Conservation (phyloP, 768 basidiomycete species). For the Psilocybe subaeruginosa region DNA sequence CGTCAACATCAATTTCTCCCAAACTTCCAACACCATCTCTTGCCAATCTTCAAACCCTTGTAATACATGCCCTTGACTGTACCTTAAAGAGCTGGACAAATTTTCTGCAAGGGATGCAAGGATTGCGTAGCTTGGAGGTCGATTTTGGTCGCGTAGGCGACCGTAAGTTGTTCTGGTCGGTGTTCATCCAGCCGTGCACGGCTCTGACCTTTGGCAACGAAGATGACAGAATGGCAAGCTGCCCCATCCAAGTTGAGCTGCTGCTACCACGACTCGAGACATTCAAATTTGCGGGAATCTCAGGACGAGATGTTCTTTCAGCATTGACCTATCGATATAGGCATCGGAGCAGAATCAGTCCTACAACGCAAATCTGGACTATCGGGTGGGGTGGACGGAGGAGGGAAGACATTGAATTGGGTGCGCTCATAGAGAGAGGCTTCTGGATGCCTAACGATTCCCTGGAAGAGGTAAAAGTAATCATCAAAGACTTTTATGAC, state of each 20-base stretch:
- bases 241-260: not conserved
- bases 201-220: not conserved
- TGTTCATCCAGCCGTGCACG: slow-evolving; percentile 28
- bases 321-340: slow-evolving; percentile 19
- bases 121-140: slow-evolving; percentile 43
- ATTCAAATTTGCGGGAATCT: slow-evolving; percentile 31
- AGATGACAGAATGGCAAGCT: not conserved
- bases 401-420: slow-evolving; percentile 37
- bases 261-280: slow-evolving; percentile 29
- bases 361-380: slow-evolving; percentile 27
- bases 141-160: slow-evolving; percentile 39
- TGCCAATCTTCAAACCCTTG: slow-evolving; percentile 34
- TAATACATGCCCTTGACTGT: slow-evolving; percentile 46
- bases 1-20: not conserved
- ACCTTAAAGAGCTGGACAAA: slow-evolving; percentile 33
- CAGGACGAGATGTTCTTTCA: slow-evolving; percentile 24
- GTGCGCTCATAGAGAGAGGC: slow-evolving; percentile 40
- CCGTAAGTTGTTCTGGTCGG: slow-evolving; percentile 29
- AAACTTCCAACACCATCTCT: not conserved
- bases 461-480: slow-evolving; percentile 22
- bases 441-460: slow-evolving; percentile 23
- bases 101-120: slow-evolving; percentile 35
- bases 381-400: slow-evolving; percentile 37
- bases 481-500: slow-evolving; percentile 32
- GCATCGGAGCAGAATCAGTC: not conserved